A percentile compares a stretch with the other conserved stretches of the same genome.
Evolutionary conservation across 305 asterid species (phyloP).

Genomic region (Solanum aculeatissimum): DNA sequence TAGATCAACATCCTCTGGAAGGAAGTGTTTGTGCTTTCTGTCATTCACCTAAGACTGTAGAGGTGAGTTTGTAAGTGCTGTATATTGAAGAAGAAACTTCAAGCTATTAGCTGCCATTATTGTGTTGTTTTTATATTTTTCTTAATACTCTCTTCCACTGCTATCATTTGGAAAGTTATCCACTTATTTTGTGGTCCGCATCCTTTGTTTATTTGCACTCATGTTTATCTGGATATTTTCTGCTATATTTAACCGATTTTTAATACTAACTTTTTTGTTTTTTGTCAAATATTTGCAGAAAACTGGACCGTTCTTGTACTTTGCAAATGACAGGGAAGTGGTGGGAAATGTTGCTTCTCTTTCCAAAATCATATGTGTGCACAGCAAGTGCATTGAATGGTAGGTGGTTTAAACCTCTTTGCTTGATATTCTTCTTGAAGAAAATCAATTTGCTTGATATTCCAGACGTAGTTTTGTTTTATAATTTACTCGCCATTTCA

Average conservation of each 20-base stretch:
- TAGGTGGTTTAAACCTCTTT: conserved; percentile 16
- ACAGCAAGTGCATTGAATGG: conserved; percentile 86
- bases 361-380: conserved; percentile 53
- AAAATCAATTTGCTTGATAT: background rate
- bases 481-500: background rate
- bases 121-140: background rate
- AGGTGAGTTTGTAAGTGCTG: conserved; percentile 36
- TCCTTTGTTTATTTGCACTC: background rate
- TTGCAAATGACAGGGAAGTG: conserved; percentile 67
- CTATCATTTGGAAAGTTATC: background rate
- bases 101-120: background rate
- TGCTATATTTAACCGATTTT: background rate
- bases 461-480: background rate
- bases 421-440: background rate
- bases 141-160: background rate
- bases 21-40: conserved; percentile 66
- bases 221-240: background rate
- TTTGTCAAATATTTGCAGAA: conserved; percentile 30
- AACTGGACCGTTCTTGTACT: conserved; percentile 58
- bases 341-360: conserved; percentile 18
- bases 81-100: background rate
- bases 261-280: background rate
- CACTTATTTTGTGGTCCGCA: background rate
- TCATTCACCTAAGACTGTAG: conserved; percentile 50
- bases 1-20: conserved; percentile 15